Percentiles rank a stretch among this genome's conserved stretches.
These are phyloP conservation scores for Pythium brachiatum DNA, from an alignment of 352 stramenopile genomes.

Conservation along the genomic window DNA sequence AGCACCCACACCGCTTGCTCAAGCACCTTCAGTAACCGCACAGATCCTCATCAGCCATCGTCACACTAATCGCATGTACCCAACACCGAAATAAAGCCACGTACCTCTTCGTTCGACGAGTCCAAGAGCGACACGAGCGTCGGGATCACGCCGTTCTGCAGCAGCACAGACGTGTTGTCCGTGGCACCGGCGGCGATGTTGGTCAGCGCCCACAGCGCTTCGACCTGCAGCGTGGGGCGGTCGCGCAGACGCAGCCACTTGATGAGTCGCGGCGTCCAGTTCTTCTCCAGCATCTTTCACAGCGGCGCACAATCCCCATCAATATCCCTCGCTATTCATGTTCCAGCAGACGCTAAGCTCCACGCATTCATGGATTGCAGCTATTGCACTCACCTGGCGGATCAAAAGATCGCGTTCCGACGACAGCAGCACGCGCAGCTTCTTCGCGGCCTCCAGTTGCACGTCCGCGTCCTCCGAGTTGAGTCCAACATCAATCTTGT, in stretches of 20 bases:
- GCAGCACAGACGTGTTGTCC: conserved; percentile 90
- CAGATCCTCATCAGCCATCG: not conserved
- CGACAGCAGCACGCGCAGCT: conserved; percentile 80
- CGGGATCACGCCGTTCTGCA: conserved; percentile 92
- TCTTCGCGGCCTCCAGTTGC: conserved; percentile 84
- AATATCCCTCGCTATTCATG: not conserved
- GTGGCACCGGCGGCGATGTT: conserved; percentile 93
- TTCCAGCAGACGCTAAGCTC: no score
- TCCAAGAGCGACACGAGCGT: conserved; percentile 90
- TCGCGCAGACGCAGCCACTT: conserved; percentile 81
- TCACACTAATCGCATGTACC: no score
- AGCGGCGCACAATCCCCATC: not conserved
- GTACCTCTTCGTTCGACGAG: conserved; percentile 89
- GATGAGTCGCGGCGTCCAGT: conserved; percentile 84
- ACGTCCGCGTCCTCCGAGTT: conserved; percentile 82
- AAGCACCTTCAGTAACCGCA: conserved; percentile 57
- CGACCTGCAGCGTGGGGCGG: conserved; percentile 85
- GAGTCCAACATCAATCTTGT: conserved; percentile 77
- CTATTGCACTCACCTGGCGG: conserved; percentile 71
- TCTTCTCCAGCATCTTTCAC: conserved; percentile 83
- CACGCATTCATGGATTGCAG: no score
- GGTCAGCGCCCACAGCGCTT: conserved; percentile 94
- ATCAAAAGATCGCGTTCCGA: conserved; percentile 84
- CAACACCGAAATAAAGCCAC: conserved; percentile 1
- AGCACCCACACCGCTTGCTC: conserved; percentile 94